A percentile compares a stretch with the other conserved stretches of the same genome.
phyloP scores from a whole-genome alignment of 371 early-diverging fungal species.

The Zopfochytrium polystomum region DNA sequence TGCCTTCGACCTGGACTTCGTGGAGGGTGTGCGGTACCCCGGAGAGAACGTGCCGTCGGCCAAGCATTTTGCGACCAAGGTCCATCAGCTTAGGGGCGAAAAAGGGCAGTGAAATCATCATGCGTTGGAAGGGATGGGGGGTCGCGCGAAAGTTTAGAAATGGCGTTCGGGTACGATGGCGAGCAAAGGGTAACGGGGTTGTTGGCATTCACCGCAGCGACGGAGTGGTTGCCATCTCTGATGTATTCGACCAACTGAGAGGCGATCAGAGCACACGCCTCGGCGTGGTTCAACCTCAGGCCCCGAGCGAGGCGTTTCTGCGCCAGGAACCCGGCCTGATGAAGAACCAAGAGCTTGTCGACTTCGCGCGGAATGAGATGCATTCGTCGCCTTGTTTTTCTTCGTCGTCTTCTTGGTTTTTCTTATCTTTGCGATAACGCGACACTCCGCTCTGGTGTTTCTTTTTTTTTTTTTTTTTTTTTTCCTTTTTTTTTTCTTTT shows the following conservation, averaged over 20 bases:
- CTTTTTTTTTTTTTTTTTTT: too few species aligned
- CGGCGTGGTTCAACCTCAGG: constrained; percentile 76
- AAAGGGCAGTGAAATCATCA: too few species aligned
- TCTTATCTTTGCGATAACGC: too few species aligned
- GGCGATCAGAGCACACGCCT: constrained; percentile 81
- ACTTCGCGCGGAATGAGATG: constrained; percentile 79
- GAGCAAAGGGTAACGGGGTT: too few species aligned
- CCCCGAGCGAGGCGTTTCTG: constrained; percentile 87
- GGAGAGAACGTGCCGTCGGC: constrained; percentile 76
- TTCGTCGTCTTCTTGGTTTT: too few species aligned
- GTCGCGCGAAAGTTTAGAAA: too few species aligned
- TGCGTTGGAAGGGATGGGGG: too few species aligned
- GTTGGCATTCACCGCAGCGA: constrained; percentile 55
- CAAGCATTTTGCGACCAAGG: constrained; percentile 80
- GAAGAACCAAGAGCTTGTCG: constrained; percentile 81
- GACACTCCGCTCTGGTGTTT: too few species aligned
- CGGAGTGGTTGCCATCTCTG: constrained; percentile 80
- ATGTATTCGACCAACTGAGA: constrained; percentile 73
- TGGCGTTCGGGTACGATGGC: too few species aligned
- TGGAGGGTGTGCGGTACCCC: constrained; percentile 64
- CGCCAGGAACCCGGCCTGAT: constrained; percentile 82
- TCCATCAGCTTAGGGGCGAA: constrained; percentile 64
- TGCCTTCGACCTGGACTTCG: constrained; percentile 78
- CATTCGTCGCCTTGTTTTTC: too few species aligned
- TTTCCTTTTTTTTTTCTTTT: too few species aligned